Evolutionary conservation across 257 asterid genomes (phyloP).

Genomic region (Solanum clarkiae): DNA sequence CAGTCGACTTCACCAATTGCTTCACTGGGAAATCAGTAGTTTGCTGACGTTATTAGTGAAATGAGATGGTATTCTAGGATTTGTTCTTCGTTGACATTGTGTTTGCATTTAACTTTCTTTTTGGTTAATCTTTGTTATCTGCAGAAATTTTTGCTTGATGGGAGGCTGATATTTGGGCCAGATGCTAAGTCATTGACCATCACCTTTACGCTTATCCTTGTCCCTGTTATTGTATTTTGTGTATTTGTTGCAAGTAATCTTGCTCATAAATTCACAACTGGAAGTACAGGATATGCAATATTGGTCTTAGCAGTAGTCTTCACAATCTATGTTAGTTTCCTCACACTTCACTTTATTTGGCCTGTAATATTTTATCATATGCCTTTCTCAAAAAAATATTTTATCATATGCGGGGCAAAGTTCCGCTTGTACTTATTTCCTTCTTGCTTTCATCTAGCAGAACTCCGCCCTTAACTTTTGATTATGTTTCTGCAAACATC

Average conservation of each 20-base stretch:
- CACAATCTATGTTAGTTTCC: conserved; percentile 43
- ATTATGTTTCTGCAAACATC: background rate
- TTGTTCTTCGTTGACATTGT: background rate
- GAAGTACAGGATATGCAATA: conserved; percentile 29
- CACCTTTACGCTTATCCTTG: conserved; percentile 42
- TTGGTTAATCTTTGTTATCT: background rate
- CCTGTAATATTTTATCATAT: background rate
- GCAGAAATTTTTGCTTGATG: conserved; percentile 63
- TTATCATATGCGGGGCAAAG: background rate
- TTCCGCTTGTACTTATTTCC: background rate
- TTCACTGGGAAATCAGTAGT: background rate
- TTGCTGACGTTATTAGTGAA: background rate
- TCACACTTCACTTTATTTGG: background rate
- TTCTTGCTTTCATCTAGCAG: background rate
- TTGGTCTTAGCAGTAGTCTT: conserved; percentile 27
- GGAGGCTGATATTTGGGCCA: conserved; percentile 73
- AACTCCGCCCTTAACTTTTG: background rate
- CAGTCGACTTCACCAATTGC: background rate
- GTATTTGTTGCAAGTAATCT: conserved; percentile 41
- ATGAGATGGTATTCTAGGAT: background rate
- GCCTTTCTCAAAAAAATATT: background rate
- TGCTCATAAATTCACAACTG: conserved; percentile 21
- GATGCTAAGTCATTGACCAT: conserved; percentile 52
- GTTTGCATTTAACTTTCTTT: background rate
- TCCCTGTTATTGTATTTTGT: conserved; percentile 50